phyloP scores from a whole-genome alignment of 2,329 filamentous ascomycete genomes.

The Arthrobotrys conoides region DNA sequence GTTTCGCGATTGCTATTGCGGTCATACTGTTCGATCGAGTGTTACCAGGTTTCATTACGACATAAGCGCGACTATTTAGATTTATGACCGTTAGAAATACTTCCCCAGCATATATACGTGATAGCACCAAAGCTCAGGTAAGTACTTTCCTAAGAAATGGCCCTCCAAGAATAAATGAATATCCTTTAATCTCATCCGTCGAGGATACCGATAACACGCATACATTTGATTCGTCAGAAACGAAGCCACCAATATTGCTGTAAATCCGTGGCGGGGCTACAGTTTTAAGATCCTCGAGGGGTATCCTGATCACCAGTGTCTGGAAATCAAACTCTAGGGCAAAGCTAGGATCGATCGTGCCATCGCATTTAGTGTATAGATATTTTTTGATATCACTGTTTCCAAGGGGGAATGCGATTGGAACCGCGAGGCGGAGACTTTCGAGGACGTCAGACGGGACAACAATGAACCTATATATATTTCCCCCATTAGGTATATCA shows the following conservation, averaged over 20 bases:
- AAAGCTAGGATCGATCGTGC: neutral
- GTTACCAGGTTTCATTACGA: neutral
- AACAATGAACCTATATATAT: neutral
- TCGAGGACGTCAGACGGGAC: neutral
- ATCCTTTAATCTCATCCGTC: neutral
- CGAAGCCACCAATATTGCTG: too few species aligned
- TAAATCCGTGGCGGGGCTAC: neutral
- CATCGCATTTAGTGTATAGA: neutral
- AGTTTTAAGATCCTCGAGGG: neutral
- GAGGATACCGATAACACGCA: neutral
- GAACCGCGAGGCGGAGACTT: neutral
- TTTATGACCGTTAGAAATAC: neutral
- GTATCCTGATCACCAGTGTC: constrained; percentile 17
- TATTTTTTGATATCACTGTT: too few species aligned
- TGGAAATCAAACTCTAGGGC: constrained; percentile 4
- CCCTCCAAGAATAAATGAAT: constrained; percentile 12
- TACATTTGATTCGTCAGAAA: neutral
- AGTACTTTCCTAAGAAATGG: constrained; percentile 18
- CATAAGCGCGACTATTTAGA: neutral
- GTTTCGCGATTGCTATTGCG: neutral
- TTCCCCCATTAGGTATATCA: neutral
- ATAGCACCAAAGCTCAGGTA: neutral
- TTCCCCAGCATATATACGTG: neutral
- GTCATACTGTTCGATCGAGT: neutral
- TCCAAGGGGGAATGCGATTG: neutral